Evolutionary conservation across 441 rosid genomes (phyloP).

Genomic region (Omphalea diandra): DNA sequence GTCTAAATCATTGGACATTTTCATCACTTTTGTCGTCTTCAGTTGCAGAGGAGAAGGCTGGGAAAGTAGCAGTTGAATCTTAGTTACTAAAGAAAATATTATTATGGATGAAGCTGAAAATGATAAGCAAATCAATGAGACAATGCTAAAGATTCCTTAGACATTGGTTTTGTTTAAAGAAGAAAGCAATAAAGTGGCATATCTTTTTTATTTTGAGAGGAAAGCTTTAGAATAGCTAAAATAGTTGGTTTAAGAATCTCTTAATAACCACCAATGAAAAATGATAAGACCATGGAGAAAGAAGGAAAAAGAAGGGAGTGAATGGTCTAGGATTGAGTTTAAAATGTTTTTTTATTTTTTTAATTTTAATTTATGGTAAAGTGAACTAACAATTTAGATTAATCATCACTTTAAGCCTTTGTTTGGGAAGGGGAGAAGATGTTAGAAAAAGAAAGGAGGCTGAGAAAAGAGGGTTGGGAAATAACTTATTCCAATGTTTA

Average conservation of each 20-base stretch:
- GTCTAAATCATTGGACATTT: constrained; percentile 36
- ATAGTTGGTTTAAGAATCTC: constrained; percentile 50
- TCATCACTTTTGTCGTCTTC: not conserved
- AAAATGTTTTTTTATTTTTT: no score
- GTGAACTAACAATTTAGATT: no score
- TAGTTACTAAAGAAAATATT: constrained; percentile 25
- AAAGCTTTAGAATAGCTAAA: constrained; percentile 67
- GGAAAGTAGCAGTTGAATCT: constrained; percentile 7
- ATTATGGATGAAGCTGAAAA: constrained; percentile 12
- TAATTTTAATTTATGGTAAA: no score
- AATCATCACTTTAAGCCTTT: no score
- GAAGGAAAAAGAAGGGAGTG: no score
- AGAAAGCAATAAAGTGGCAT: constrained; percentile 65
- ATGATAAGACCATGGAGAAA: no score
- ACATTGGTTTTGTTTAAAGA: constrained; percentile 73
- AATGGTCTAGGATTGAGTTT: no score
- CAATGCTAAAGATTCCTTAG: constrained; percentile 39
- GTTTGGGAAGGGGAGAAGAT: no score
- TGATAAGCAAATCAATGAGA: constrained; percentile 14
- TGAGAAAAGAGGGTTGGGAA: no score
- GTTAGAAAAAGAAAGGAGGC: no score
- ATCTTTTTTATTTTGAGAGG: constrained; percentile 62
- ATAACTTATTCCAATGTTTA: no score
- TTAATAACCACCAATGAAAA: constrained; percentile 50
- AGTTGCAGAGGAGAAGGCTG: constrained; percentile 14